Conservation (phyloP, 306 rosid species). For the Prunus mongolica region DNA sequence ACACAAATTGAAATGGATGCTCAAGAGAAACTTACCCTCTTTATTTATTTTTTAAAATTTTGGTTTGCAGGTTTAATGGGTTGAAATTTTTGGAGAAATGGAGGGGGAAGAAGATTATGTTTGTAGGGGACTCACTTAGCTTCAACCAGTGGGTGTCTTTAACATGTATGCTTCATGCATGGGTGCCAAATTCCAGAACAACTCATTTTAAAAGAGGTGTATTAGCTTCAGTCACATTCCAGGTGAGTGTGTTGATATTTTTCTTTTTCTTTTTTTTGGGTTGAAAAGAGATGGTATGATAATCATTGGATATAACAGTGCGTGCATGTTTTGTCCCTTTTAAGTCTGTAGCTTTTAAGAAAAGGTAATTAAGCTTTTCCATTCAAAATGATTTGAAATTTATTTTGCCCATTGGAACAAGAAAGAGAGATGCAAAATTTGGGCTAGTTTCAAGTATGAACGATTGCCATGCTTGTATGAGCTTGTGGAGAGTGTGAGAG, state of each 20-base stretch:
- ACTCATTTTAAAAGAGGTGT: constrained; percentile 35
- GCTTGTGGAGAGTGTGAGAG: constrained; percentile 7
- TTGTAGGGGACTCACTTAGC: constrained; percentile 91
- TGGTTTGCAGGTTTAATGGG: constrained; percentile 68
- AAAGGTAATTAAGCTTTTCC: neutral
- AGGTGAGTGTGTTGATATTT: constrained; percentile 33
- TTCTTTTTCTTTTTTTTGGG: neutral
- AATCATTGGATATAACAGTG: constrained; percentile 17
- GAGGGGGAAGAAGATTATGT: constrained; percentile 95
- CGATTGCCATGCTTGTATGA: neutral
- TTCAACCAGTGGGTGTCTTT: constrained; percentile 81
- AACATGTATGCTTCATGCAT: constrained; percentile 83
- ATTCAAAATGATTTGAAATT: neutral
- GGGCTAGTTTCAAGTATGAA: too few species aligned
- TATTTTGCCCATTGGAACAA: too few species aligned
- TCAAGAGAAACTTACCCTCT: neutral
- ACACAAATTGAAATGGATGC: neutral
- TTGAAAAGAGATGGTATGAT: neutral
- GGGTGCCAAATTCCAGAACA: constrained; percentile 64
- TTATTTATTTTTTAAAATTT: neutral
- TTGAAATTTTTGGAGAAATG: constrained; percentile 50
- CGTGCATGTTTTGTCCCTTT: constrained; percentile 11
- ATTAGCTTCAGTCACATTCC: constrained; percentile 59
- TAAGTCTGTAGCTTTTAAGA: neutral
- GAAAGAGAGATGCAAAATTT: neutral